Evolutionary conservation across 225 moss, liverwort and hornwort species (phyloP), one percentile per base, ranked within the genome.

Genomic region (Thuidium tamariscinum): DNA sequence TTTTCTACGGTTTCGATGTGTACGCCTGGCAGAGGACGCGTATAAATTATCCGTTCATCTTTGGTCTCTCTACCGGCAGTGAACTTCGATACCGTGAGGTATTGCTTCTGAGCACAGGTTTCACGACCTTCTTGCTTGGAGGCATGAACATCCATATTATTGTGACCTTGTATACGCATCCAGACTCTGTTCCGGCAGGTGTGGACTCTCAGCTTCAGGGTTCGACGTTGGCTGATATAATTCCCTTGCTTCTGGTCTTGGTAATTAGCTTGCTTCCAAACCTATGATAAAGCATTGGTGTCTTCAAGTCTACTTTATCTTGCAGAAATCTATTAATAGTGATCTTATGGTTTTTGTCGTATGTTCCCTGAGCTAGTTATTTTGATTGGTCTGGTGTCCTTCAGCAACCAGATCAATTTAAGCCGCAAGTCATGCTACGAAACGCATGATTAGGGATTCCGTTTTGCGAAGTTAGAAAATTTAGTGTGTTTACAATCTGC

Each of bases 1-100:
- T 90, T 55, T 88, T 92, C 84, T 96, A 95, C 84, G 95, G 93
- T 74, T 88, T 88, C 55, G 77, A 95, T 85, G 91, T 97, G 21
- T 96, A 92, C 83, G 86, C 92, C 64, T 96, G 96, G 97, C 89
- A 94, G 64, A 89, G 86, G 52, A 87, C 93, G 86, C 92, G 95
- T 12, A 92, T 97, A 76, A 96, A 96, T 76, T 95, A 95, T 75
- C 83, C 91, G 14, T 95, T 95, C 82, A 93, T 94, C 64, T 95
- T 95, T 70, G 96, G 95, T 74, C 93, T 97, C 79, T 87, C 91
- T n/a, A 89, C 92, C 34, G 89, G 94, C 70, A 91, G 90, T 73
- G 94, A 96, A 79, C 91, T 96, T 76, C 92, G 93, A 20, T 94
- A 95, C 85, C 93, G 95, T 54, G 91, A 94, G 90, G 94, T 96